Evolutionary conservation across 371 early-diverging fungal species (phyloP).

Genomic region (Ordospora pajunii): DNA sequence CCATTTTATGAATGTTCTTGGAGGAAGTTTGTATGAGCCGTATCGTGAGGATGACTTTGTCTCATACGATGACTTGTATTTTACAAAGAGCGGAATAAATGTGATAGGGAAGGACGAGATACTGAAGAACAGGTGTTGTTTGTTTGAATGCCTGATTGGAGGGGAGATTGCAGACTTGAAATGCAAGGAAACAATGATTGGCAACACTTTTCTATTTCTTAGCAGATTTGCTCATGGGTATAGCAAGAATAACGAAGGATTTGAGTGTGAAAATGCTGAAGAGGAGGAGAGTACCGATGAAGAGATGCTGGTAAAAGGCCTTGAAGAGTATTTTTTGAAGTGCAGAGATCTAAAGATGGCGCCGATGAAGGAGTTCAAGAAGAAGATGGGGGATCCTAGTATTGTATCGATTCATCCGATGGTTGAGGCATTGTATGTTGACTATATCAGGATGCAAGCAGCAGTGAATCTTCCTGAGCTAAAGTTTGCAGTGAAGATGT

Average conservation of each 20-base stretch:
- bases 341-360: conserved; percentile 1
- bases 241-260: background rate
- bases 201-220: background rate
- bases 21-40: conserved; percentile 11
- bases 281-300: background rate
- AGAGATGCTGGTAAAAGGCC: background rate
- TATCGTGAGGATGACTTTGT: conserved; percentile 42
- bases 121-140: conserved; percentile 28
- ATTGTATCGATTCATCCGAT: conserved; percentile 7
- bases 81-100: conserved; percentile 46
- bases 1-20: conserved; percentile 35
- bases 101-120: conserved; percentile 25
- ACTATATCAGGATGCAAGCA: background rate
- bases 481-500: background rate
- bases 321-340: background rate
- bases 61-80: conserved; percentile 41
- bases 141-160: conserved; percentile 26
- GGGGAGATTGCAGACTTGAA: background rate
- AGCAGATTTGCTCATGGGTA: background rate
- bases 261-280: background rate
- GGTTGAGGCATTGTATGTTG: conserved; percentile 5
- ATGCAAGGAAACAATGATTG: background rate
- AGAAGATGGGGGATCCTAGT: background rate
- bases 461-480: background rate
- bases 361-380: conserved; percentile 26